Base-by-base conservation (phyloP, 1,139 yeast genomes). In the Pichia sp. region DNA sequence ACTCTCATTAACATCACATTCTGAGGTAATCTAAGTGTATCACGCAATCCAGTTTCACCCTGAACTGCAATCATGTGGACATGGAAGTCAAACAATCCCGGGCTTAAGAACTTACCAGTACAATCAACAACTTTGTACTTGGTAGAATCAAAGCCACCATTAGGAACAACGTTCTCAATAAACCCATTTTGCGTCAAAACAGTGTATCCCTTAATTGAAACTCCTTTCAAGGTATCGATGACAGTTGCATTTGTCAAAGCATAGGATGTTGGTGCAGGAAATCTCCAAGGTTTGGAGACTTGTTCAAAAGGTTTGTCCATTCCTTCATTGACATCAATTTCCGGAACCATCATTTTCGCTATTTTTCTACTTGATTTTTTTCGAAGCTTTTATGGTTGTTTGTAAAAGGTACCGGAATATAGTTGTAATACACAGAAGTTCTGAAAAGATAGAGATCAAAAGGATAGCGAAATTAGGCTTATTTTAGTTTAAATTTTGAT, bases 61-160 rank as follows among this genome's bases (percentile, higher is more conserved):
- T 67, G 68, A 30, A 66, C 62, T n/a, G 59, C 41, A 36, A 57
- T 54, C 32, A 61, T 56, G 50, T 66, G 69, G 26, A 66, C 64
- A 54, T 65, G 68, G 43, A 62, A 61, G 51, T 66, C 68, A 34
- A 65, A 59, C 10, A 66, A 53, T 2, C 68, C 69, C 6, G 68
- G 68, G 54, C 64, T 62, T 16, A 66, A 38, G 51, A 49, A 64
- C 31, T 61, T 62, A 1, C 68, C 69, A 7, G 57, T 36, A 48
- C 65, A 62, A 42, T 65, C 69, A 41, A 66, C 47, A 4, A 52
- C 47, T n/a, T 29, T 50, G 10, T 53, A 31, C 8, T 53, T 48
- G 3, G 43, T 38, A 16, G 42, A 15, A n/a, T 40, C 40, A 29
- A 48, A 23, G 6, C n/a, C 10, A 13, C 40, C 30, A 8, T 40